Conservation (phyloP, 2,329 filamentous ascomycete genomes). For the Thermothelomyces thermophilus region DNA sequence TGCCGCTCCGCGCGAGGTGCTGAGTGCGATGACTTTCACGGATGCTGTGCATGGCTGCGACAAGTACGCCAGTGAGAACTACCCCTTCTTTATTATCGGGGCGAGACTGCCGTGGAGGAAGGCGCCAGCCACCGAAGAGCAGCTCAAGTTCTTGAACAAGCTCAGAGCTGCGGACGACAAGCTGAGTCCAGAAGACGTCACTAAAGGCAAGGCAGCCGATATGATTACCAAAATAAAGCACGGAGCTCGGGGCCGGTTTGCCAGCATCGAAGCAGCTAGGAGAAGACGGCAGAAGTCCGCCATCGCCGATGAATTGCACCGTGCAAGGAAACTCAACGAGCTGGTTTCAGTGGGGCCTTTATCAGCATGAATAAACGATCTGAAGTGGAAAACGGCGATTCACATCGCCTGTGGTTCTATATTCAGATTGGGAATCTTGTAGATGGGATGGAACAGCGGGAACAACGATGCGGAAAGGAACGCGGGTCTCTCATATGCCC, state of each 20-base stretch:
- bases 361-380: conserved; percentile 8
- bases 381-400: too few species aligned
- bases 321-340: conserved; percentile 40
- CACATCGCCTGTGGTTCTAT: too few species aligned
- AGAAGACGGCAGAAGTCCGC: conserved; percentile 39
- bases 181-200: conserved; percentile 52
- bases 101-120: conserved; percentile 64
- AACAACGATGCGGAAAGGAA: too few species aligned
- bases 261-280: conserved; percentile 45
- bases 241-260: conserved; percentile 63
- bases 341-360: conserved; percentile 52
- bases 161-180: conserved; percentile 48
- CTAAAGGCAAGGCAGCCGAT: conserved; percentile 74
- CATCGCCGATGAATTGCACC: conserved; percentile 34
- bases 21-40: conserved; percentile 57
- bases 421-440: too few species aligned
- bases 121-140: conserved; percentile 54
- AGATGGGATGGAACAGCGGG: too few species aligned
- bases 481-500: too few species aligned
- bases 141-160: conserved; percentile 66
- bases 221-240: conserved; percentile 92
- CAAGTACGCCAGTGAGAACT: conserved; percentile 64
- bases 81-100: conserved; percentile 60
- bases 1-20: conserved; percentile 62
- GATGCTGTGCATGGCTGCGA: conserved; percentile 81